Evolutionary conservation across 2,329 filamentous ascomycete genomes (phyloP), one percentile per base, ranked within the genome.

Genomic region (Phyllosticta citrichinensis): DNA sequence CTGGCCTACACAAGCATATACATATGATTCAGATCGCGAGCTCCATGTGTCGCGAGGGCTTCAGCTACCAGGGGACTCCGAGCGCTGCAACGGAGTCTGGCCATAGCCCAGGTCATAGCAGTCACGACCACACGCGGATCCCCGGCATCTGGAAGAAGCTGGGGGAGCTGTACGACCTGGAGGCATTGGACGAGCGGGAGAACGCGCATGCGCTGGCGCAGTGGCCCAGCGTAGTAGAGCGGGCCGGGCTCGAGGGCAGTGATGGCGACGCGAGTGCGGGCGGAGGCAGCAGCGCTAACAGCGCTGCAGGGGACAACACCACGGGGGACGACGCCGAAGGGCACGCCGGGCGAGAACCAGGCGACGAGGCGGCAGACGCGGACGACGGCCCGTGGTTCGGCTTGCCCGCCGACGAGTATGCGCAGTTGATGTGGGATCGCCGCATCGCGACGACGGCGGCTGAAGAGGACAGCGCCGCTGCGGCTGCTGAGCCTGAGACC

Each of bases 1-100:
- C 93, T 51, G 93, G 91, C 63, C 89, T 96, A 81, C 91, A 96
- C 77, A 95, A 93, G 72, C 91, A 96, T 74, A 96, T 96, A 71
- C 87, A 90, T 63, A 92, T 97, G 81, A 85, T 96, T 64, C 86
- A 90, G 9, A 90, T 97, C 62, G 87, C 87, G 53, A 86, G 92
- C 66, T 84, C 90, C 67, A 77, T 95, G 63, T 85, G 87, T 65
- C 90, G 88, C 66, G 88, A 92, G 73, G 89, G 89, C 67, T 85
- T 87, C 70, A 81, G 91, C 74, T 82, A 86, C 56, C 79, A 86
- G 68, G 64, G 81, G 17, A 47, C 17, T 65, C 6, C 51, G 19
- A n/a, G 11, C 75, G 95, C 89, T 4, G 12, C 57, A 40, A 11
- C 33, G 12, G 24, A 35, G 20, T 2, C 24, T 12, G 24, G 55